Base-by-base conservation (phyloP, 106 monocot species). In the Ottelia alismoides region DNA sequence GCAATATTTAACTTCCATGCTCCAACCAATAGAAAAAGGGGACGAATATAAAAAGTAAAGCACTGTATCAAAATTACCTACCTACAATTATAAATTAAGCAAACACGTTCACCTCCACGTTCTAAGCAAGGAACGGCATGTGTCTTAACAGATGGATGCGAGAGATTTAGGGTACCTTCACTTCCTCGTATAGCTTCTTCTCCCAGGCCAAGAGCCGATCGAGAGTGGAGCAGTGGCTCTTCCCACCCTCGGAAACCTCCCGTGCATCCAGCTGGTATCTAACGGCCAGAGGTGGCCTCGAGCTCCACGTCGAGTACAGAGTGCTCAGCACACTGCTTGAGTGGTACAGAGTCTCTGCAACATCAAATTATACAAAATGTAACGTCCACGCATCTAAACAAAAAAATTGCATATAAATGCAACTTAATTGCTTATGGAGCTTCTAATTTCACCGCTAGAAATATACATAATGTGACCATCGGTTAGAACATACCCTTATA, bases 121-220 rank as follows among this genome's bases (percentile, higher is more conserved):
- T n/a, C n/a, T n/a, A n/a, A n/a, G n/a, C n/a, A n/a, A n/a, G n/a
- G n/a, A n/a, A n/a, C n/a, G n/a, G n/a, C n/a, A n/a, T n/a, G n/a
- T n/a, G n/a, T n/a, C n/a, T n/a, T n/a, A n/a, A n/a, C n/a, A n/a
- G n/a, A n/a, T n/a, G n/a, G n/a, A n/a, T n/a, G n/a, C 5, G 10
- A 55, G 5, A 20, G 14, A 1, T 20, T 16, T 23, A 18, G 22
- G 20, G 20, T 78, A 96, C 96, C 88, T 85, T 96, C 28, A 96
- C 96, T 67, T 96, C 96, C 75, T 76, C 71, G 55, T 89, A 96
- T 31, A 96, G 85, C 74, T 96, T 96, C 72, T 89, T 96, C 82
- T 96, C 96, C 96, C 96, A 96, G 27, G 96, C 85, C 53, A 96
- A 63, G 29, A 96, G 84, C 60, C 64, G 65, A 57, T 96, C 88